Conservation (phyloP, 305 asterid genomes). For the Fraxinus sp. region DNA sequence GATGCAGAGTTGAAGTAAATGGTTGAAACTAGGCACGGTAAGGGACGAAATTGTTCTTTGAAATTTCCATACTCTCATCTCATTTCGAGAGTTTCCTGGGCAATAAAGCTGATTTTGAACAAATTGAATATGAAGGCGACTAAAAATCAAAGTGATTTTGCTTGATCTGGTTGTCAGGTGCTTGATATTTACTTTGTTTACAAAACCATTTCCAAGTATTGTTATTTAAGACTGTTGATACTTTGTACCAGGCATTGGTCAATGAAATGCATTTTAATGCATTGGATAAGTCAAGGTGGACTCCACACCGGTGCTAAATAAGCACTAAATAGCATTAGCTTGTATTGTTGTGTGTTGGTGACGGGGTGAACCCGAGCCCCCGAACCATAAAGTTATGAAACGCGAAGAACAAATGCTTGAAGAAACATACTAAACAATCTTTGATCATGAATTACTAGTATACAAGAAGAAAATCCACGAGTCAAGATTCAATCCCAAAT, state of each 20-base stretch:
- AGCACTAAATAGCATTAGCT: neutral
- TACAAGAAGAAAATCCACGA: neutral
- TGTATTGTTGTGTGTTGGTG: neutral
- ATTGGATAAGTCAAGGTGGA: neutral
- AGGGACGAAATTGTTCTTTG: neutral
- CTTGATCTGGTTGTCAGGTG: neutral
- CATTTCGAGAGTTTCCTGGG: neutral
- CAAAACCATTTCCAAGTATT: neutral
- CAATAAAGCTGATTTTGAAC: neutral
- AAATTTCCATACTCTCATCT: neutral
- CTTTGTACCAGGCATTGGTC: neutral
- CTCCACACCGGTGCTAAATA: neutral
- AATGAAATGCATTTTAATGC: neutral
- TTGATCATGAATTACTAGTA: neutral
- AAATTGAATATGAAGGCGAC: neutral
- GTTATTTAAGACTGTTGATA: neutral
- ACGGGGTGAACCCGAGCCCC: neutral
- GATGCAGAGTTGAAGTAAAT: slow-evolving; percentile 26
- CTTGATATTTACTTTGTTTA: neutral
- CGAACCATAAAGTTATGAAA: neutral
- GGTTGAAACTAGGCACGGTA: neutral
- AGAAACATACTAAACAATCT: neutral
- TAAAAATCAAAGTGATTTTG: neutral
- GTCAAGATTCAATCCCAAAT: neutral
- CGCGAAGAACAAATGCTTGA: neutral